Base-by-base conservation (phyloP, 2,329 filamentous ascomycete species). In the Didymella glomerata region DNA sequence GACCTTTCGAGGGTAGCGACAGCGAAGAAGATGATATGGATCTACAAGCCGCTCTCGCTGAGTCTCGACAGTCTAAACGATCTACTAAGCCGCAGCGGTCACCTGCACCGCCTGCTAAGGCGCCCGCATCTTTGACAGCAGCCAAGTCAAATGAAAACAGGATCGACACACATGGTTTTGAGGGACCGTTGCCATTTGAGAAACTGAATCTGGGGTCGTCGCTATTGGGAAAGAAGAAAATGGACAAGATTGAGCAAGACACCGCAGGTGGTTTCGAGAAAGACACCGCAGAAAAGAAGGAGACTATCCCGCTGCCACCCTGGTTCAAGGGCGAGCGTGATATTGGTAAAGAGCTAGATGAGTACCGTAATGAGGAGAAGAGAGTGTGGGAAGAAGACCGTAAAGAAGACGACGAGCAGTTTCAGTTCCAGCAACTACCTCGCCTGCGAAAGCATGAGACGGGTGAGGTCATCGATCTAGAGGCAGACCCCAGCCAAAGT, bases 171-270 rank as follows among this genome's bases (percentile, higher is more conserved):
- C 82, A 86, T 50, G 79, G 76, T 3, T 90, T 96, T 70, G 86
- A 86, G 64, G 94, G 94, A 0, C 92, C 93, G 0, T 77, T 99
- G 5, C 95, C 95, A 0, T 99, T 99, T 70, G 93, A 97, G 67
- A 94, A 84, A 49, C 79, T 89, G 7, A 84, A 92, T 71, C 83
- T 97, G 1, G 87, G 90, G 44, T 88, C 86, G 50, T 88, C 86
- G 34, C 76, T 81, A 11, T 74, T 80, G 14, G 81, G 79, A 27
- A 83, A 78, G 74, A 84, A 81, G 75, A 85, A 81, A 67, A 83
- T 79, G 79, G 80, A 80, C 69, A 82, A 77, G 64, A 79, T 80
- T 51, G 78, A 85, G 57, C 80, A 84, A 51, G 83, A 85, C 6
- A 76, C 80, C 60, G 84, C 86, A 36, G 89, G 89, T 22, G 90